These are phyloP conservation scores for Dendrobium chrysotoxum DNA, from an alignment of 106 monocot genomes.

Conservation along the genomic window DNA sequence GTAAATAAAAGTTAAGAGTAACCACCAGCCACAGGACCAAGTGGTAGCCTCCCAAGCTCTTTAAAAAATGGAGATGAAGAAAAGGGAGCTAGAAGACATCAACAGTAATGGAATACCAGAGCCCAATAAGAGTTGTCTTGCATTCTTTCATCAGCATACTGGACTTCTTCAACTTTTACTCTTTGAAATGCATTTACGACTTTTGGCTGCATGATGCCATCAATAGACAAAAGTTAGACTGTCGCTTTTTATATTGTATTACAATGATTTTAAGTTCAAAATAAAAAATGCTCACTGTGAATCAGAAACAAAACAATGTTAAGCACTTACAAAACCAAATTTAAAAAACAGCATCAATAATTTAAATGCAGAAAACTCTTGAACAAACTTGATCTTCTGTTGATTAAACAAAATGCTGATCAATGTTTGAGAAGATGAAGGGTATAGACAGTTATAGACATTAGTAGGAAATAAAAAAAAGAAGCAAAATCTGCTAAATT, in stretches of 20 bases:
- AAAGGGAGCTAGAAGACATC: not conserved
- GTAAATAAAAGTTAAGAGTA: not conserved
- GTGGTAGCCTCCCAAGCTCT: not conserved
- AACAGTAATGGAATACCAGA: conserved; percentile 36
- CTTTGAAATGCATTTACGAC: conserved; percentile 63
- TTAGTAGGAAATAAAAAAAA: no score
- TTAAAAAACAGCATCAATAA: not conserved
- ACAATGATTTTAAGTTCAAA: not conserved
- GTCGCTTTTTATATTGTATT: not conserved
- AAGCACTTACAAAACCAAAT: not conserved
- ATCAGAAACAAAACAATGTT: not conserved
- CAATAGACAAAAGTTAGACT: not conserved
- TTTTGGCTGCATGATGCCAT: conserved; percentile 45
- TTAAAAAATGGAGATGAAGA: not conserved
- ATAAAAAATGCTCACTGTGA: not conserved
- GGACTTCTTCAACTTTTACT: conserved; percentile 64
- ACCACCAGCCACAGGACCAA: not conserved
- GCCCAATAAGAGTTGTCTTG: conserved; percentile 96
- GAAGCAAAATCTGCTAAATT: no score
- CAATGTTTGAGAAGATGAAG: no score
- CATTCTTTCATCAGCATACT: conserved; percentile 74
- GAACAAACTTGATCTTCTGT: not conserved
- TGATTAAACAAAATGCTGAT: not conserved
- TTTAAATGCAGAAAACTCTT: not conserved
- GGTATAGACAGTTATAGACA: no score